Conservation (phyloP, 2,329 filamentous ascomycete species). For the Herpotrichia juniperi region DNA sequence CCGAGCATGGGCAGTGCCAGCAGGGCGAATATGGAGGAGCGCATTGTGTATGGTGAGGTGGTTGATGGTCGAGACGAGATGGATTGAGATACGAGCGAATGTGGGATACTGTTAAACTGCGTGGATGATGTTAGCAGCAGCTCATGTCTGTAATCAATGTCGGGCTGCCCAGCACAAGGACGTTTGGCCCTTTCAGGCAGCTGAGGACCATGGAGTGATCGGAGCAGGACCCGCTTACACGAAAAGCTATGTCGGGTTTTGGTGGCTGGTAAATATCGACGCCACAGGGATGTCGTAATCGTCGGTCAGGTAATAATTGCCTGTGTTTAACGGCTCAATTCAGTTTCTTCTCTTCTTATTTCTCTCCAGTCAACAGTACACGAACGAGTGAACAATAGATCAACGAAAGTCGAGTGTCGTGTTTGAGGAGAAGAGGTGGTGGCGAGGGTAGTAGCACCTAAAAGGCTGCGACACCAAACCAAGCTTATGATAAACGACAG, state of each 20-base stretch:
- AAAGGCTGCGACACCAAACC: neutral
- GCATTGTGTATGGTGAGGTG: constrained; percentile 27
- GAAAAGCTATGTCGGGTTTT: neutral
- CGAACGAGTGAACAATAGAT: too few relatives aligned
- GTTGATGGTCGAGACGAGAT: neutral
- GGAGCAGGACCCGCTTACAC: neutral
- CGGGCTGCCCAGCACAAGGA: neutral
- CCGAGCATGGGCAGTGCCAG: constrained; percentile 39
- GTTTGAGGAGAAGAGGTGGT: neutral
- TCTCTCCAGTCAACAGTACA: neutral
- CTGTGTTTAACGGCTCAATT: neutral
- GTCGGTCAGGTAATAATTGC: neutral
- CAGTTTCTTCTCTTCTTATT: neutral
- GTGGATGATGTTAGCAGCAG: constrained; percentile 2
- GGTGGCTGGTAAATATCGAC: constrained; percentile 7
- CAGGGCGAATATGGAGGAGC: constrained; percentile 32
- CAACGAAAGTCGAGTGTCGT: neutral
- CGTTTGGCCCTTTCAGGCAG: neutral
- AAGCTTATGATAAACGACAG: neutral
- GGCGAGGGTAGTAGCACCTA: neutral
- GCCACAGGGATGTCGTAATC: neutral
- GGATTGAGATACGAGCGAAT: neutral
- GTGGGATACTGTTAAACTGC: constrained; percentile 1
- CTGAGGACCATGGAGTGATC: neutral
- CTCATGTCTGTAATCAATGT: neutral